phyloP scores from a whole-genome alignment of 805 yeast genomes.

The Barnettozyma californica region DNA sequence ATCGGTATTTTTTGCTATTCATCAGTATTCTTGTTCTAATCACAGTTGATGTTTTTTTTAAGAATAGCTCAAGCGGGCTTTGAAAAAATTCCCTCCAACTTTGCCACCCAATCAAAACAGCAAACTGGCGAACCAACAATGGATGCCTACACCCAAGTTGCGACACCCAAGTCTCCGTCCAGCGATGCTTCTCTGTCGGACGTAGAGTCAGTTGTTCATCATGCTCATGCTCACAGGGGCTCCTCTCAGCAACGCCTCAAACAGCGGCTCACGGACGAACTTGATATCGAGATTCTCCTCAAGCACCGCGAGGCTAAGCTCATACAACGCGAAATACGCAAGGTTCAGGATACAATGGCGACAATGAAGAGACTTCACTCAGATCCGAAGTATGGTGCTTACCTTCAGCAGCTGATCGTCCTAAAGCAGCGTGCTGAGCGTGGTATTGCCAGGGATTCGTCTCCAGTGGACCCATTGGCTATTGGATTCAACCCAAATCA shows the following conservation, averaged over 20 bases:
- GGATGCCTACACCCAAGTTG: constrained; percentile 26
- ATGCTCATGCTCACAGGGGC: neutral
- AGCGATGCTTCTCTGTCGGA: constrained; percentile 23
- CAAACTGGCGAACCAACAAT: neutral
- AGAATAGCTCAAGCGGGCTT: neutral
- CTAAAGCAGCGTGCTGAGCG: constrained; percentile 19
- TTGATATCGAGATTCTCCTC: constrained; percentile 55
- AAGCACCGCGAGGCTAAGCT: constrained; percentile 51
- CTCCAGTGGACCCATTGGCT: constrained; percentile 1
- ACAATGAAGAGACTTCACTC: constrained; percentile 40
- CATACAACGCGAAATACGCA: constrained; percentile 48
- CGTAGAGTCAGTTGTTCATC: neutral
- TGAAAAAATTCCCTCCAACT: neutral
- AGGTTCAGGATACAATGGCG: constrained; percentile 53
- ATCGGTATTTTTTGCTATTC: too few relatives aligned
- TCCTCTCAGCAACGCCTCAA: constrained; percentile 17
- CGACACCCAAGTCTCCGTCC: constrained; percentile 40
- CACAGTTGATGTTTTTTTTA: neutral
- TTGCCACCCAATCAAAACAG: constrained; percentile 1
- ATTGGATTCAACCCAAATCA: neutral
- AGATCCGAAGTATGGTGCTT: constrained; percentile 30
- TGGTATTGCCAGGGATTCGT: neutral
- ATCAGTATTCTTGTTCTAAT: too few relatives aligned
- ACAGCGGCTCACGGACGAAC: constrained; percentile 36
- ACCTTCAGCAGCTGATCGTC: constrained; percentile 35